Evolutionary conservation across 352 stramenopile genomes (phyloP).

Genomic region (Globisporangium heterothallicum): DNA sequence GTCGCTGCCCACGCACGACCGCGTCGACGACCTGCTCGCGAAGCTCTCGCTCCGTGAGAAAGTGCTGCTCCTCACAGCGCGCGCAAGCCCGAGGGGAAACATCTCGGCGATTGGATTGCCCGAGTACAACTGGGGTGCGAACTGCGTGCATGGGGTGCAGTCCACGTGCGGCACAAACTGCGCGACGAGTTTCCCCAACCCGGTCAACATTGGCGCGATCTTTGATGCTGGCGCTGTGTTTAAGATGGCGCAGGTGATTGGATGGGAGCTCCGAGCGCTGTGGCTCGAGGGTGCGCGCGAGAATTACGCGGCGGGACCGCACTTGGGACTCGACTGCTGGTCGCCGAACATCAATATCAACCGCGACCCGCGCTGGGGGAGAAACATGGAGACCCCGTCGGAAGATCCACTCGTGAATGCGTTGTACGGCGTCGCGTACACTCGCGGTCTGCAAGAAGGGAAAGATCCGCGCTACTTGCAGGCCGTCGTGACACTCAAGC

Average conservation of each 20-base stretch:
- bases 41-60: conserved; percentile 71
- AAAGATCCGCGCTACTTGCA: conserved; percentile 63
- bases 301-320: conserved; percentile 51
- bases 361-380: conserved; percentile 91
- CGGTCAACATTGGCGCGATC: conserved; percentile 81
- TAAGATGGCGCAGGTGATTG: conserved; percentile 86
- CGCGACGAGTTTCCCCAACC: conserved; percentile 90
- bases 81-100: conserved; percentile 57
- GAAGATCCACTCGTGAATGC: conserved; percentile 92
- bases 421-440: conserved; percentile 89
- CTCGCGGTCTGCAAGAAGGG: conserved; percentile 84
- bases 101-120: conserved; percentile 80
- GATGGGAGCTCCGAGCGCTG: conserved; percentile 69
- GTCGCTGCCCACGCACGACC: conserved; percentile 40
- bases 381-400: conserved; percentile 91
- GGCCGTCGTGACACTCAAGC: conserved; percentile 90
- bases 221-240: conserved; percentile 82
- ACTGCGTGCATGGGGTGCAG: conserved; percentile 91
- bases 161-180: conserved; percentile 69
- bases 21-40: conserved; percentile 75
- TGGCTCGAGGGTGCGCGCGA: conserved; percentile 74
- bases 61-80: conserved; percentile 58
- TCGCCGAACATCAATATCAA: conserved; percentile 96
- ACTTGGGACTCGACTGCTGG: conserved; percentile 90
- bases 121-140: conserved; percentile 92